Base-by-base conservation (phyloP, 345 rosid species). In the Rhodamnia argentea region DNA sequence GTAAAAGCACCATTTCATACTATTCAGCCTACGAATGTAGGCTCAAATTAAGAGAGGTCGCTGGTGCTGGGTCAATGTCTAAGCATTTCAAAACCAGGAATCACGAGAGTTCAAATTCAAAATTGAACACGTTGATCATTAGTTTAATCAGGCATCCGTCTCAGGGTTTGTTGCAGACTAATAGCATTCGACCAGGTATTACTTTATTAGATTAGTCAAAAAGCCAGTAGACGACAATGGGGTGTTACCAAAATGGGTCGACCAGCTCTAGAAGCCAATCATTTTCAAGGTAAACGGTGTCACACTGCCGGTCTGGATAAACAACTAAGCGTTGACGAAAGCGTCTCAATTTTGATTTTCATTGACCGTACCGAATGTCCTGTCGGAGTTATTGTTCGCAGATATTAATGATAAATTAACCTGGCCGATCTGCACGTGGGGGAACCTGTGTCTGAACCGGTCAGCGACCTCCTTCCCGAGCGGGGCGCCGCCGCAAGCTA, bases 401-500 rank as follows among this genome's bases (percentile, higher is more conserved):
- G 40, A 42, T n/a, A n/a, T n/a, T n/a, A 85, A 26, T 1, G 55
- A 54, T 53, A 32, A 55, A 52, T 16, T 51, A 42, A 96, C 98
- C 96, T 95, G 98, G 7, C 83, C 5, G 84, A 96, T 91, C 40
- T 91, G 94, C 13, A 94, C 93, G n/a, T 90, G 82, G 42, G 99
- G 98, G 85, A 95, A 94, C 85, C 95, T 96, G 86, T 90, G 83
- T 82, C 84, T 92, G 88, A 96, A 96, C 86, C 87, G 92, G 89
- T 89, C 92, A n/a, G 93, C 90, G 13, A 92, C 89, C 85, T 96
- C 98, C 93, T 92, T 94, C 8, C 97, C 95, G 1, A 97, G 90
- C 22, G 99, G 96, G 13, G 99, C 98, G 4, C 98, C 99, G 20
- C 98, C 98, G 85, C 94, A 85, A 3, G 92, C 96, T 23, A 97